Conservation (phyloP, 1,139 yeast genomes). For the Candida glucosophila region DNA sequence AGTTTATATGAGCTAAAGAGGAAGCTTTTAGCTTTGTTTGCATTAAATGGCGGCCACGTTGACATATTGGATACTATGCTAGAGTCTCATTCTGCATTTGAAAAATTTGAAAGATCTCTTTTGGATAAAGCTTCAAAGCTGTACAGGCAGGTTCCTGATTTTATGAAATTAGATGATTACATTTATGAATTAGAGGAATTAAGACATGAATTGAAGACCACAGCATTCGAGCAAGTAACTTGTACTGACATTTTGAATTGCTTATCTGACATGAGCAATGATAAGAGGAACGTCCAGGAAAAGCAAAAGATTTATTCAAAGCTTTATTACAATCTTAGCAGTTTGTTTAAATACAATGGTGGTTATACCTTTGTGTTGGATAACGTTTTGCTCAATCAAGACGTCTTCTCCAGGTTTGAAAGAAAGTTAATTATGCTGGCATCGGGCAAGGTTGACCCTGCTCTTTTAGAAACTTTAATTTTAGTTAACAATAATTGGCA, state of each 20-base stretch:
- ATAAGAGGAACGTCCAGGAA: conserved; percentile 8
- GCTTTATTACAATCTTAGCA: conserved; percentile 20
- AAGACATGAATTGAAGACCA: conserved; percentile 12
- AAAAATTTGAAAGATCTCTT: conserved; percentile 13
- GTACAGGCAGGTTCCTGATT: conserved; percentile 32
- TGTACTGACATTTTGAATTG: conserved; percentile 8
- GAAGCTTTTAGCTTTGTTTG: conserved; percentile 11
- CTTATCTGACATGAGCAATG: conserved; percentile 8
- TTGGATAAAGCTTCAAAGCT: conserved; percentile 1
- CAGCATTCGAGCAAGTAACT: conserved; percentile 10
- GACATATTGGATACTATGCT: conserved; percentile 9
- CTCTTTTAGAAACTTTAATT: too few relatives aligned
- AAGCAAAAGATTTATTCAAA: conserved; percentile 17
- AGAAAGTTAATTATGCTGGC: too few relatives aligned
- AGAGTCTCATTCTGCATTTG: conserved; percentile 17
- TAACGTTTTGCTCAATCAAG: conserved; percentile 21
- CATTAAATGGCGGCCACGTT: conserved; percentile 3
- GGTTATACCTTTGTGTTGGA: conserved; percentile 27
- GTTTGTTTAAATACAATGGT: conserved; percentile 27
- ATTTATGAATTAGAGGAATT: conserved; percentile 22
- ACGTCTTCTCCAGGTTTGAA: conserved; percentile 22
- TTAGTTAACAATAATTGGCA: too few relatives aligned
- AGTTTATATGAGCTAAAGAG: too few relatives aligned
- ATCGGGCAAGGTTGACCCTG: too few relatives aligned
- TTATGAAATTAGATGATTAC: conserved; percentile 27